Percentiles rank a stretch among this genome's conserved stretches.
phyloP scores from a whole-genome alignment of 345 rosid genomes.

The Fremontodendron californicum region DNA sequence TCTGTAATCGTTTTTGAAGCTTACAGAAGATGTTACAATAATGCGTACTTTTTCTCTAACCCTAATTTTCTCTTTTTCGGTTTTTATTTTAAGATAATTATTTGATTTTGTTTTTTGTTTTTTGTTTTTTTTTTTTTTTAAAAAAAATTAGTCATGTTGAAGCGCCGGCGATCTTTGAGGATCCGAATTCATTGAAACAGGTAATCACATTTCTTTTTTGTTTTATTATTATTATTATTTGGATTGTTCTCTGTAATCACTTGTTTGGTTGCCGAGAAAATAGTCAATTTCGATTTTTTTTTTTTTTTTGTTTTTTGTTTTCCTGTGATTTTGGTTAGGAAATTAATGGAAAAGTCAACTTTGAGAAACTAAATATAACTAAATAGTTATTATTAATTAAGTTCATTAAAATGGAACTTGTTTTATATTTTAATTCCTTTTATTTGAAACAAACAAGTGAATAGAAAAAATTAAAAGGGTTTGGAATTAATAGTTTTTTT shows the following conservation, averaged over 20 bases:
- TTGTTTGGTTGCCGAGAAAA: slow-evolving; percentile 13
- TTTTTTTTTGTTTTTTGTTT: not conserved
- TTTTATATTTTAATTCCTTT: not conserved
- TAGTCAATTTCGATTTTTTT: not conserved
- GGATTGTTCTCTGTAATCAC: not conserved
- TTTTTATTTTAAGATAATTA: not conserved
- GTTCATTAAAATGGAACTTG: not conserved
- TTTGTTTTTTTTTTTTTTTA: not conserved
- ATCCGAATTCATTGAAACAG: slow-evolving; percentile 69
- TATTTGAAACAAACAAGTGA: not conserved
- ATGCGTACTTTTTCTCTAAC: slow-evolving; percentile 35
- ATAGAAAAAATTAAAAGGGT: not conserved
- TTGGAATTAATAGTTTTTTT: not conserved
- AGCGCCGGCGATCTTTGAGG: slow-evolving; percentile 58
- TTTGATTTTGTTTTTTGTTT: not conserved
- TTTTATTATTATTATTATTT: no score
- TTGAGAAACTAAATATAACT: not conserved
- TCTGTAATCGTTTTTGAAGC: slow-evolving; percentile 50
- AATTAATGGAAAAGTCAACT: not conserved
- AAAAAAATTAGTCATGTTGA: slow-evolving; percentile 32
- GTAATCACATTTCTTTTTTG: slow-evolving; percentile 28
- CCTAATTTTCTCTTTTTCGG: not conserved
- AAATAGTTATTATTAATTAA: not conserved
- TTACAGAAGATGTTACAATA: slow-evolving; percentile 56
- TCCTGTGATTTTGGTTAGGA: not conserved